These are phyloP conservation scores for Eucommia ulmoides DNA, from an alignment of 257 asterid genomes.

Conservation along the genomic window DNA sequence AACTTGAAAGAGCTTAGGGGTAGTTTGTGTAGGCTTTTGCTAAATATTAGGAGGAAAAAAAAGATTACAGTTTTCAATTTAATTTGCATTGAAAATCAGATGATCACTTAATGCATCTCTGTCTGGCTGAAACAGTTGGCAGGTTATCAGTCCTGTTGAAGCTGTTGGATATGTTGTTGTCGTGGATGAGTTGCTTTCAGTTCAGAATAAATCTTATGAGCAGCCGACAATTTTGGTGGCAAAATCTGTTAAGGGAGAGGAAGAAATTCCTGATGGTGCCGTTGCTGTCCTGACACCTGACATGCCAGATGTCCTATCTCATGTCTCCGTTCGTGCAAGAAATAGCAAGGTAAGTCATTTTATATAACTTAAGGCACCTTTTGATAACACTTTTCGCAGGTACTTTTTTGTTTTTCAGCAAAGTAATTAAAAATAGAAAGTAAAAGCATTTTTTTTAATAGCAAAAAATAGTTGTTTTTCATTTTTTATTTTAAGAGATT, in stretches of 20 bases:
- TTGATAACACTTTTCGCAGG: too few relatives aligned
- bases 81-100: too few relatives aligned
- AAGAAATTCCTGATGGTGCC: slow-evolving; percentile 95
- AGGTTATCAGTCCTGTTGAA: slow-evolving; percentile 96
- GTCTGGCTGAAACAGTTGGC: slow-evolving; percentile 65
- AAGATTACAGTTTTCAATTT: neutral
- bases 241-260: slow-evolving; percentile 90
- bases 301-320: slow-evolving; percentile 99
- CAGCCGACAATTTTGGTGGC: slow-evolving; percentile 88
- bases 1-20: neutral
- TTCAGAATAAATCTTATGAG: slow-evolving; percentile 65
- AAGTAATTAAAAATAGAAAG: too few relatives aligned
- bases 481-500: too few relatives aligned
- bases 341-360: slow-evolving; percentile 92
- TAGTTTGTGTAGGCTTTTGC: neutral
- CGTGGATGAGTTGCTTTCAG: slow-evolving; percentile 81
- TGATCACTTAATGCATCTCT: slow-evolving; percentile 6
- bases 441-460: too few relatives aligned
- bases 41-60: neutral
- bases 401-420: too few relatives aligned
- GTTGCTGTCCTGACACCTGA: slow-evolving; percentile 96
- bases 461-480: too few relatives aligned
- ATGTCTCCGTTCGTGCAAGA: slow-evolving; percentile 98
- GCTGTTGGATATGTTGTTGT: slow-evolving; percentile 89
- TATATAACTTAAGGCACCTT: too few relatives aligned